Evolutionary conservation across 2,329 filamentous ascomycete genomes (phyloP), one percentile per base, ranked within the genome.

Genomic region (Venturia pyrina): DNA sequence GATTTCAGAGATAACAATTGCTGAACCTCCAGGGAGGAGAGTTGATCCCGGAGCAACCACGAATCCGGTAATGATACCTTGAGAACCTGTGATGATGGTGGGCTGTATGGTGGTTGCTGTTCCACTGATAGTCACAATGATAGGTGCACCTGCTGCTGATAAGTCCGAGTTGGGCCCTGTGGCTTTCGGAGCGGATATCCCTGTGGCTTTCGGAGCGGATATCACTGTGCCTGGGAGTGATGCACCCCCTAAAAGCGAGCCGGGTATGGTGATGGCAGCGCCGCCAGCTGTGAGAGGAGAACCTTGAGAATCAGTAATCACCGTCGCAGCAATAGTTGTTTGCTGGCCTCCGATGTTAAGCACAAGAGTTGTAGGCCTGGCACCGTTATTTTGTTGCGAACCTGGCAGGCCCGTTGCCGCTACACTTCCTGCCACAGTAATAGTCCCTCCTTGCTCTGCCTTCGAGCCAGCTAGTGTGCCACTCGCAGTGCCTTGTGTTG

Each of bases 31-130:
- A 15, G 48, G 19, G 19, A 65, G 21, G 34, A 65, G 46, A 32
- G 63, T 65, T 34, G 63, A 65, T 15, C 63, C 63, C 7, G 62
- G 62, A 15, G 21, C 62, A 53, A 64, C 10, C n/a, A 53, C 44
- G 37, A 53, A 64, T 6, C 21, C 62, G 13, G 62, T 64, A 10
- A 64, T 21, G 13, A 43, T 17, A 34, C 62, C 62, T 46, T 24
- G 41, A 21, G 41, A 46, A 21, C 41, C 62, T n/a, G 62, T 37
- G 21, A 63, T 63, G 62, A 63, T 24, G 19, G 62, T 46, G 10
- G 62, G 62, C 41, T 43, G n/a, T 1, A 63, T 34, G 40, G 62
- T 63, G 13, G 62, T 63, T 6, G 32, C 40, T 15, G 1, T 50
- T 40, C 62, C 62, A 7, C 62, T 34, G 19, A 63, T 21, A 11